Conservation (phyloP, 2,329 filamentous ascomycete species). For the Trichoderma sp. region DNA sequence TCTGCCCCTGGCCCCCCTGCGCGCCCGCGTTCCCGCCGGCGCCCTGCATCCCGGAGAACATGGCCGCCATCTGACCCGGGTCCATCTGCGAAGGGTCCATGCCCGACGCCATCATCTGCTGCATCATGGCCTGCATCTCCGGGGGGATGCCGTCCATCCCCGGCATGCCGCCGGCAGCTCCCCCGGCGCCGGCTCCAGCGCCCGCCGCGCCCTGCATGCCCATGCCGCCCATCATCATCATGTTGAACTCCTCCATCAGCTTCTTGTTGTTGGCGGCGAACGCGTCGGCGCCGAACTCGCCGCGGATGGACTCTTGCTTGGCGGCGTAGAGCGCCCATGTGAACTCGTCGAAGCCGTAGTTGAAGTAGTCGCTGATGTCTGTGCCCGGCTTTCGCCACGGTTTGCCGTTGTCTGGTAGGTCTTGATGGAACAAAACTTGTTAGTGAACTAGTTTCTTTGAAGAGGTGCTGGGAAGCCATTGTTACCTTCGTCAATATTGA, state of each 20-base stretch:
- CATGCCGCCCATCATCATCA: constrained; percentile 67
- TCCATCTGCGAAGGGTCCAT: constrained; percentile 71
- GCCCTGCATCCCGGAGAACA: constrained; percentile 62
- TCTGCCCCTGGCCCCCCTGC: constrained; percentile 55
- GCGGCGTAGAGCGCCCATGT: constrained; percentile 94
- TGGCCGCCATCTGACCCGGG: constrained; percentile 57
- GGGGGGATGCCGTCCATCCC: constrained; percentile 66
- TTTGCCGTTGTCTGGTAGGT: constrained; percentile 79
- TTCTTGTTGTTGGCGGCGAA: constrained; percentile 72
- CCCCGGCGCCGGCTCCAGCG: constrained; percentile 40
- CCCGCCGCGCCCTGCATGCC: constrained; percentile 44
- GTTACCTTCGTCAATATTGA: constrained; percentile 71
- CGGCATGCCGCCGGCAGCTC: constrained; percentile 47
- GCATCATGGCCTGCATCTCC: constrained; percentile 70
- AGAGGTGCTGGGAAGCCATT: constrained; percentile 42
- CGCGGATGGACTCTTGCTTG: constrained; percentile 79
- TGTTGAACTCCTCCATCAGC: constrained; percentile 70
- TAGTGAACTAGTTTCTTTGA: background rate
- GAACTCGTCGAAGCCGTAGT: constrained; percentile 98
- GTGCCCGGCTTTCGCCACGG: constrained; percentile 94
- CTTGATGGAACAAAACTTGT: constrained; percentile 39
- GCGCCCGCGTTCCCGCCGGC: constrained; percentile 47
- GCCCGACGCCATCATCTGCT: constrained; percentile 67
- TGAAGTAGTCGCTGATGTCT: constrained; percentile 96
- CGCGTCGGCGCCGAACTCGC: constrained; percentile 70